Conservation (phyloP, 495 filamentous ascomycete species). For the Cercophora newfieldiana region DNA sequence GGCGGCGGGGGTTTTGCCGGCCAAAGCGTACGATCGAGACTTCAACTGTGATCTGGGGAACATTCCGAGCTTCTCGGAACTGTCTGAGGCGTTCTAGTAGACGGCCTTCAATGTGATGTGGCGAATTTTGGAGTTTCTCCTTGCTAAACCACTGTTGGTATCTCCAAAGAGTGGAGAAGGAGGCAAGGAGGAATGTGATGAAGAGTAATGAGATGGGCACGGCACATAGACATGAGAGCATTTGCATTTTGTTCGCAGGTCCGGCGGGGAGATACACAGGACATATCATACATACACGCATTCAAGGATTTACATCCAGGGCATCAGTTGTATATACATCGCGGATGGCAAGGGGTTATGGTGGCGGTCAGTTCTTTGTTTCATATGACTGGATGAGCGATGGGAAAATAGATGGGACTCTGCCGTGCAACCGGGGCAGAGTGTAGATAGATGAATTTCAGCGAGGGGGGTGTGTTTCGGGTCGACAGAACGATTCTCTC, state of each 20-base stretch:
- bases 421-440: neutral
- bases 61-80: slow-evolving; percentile 68
- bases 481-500: no score
- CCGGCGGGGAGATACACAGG: neutral
- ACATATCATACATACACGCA: neutral
- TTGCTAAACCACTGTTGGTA: neutral
- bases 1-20: slow-evolving; percentile 78
- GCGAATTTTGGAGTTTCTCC: neutral
- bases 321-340: neutral
- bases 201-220: neutral
- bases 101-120: neutral
- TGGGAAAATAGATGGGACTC: neutral
- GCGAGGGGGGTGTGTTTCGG: no score
- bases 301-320: neutral
- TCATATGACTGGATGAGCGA: neutral
- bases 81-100: slow-evolving; percentile 69
- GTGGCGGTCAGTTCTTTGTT: no score
- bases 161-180: no score
- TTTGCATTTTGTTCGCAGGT: neutral
- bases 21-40: slow-evolving; percentile 68
- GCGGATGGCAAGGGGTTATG: neutral
- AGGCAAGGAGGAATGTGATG: neutral
- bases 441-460: neutral
- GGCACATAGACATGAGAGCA: neutral
- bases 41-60: slow-evolving; percentile 70